Evolutionary conservation across 2,329 filamentous ascomycete species (phyloP), one percentile per base, ranked within the genome.

Genomic region (Lachnellula subtilissima): DNA sequence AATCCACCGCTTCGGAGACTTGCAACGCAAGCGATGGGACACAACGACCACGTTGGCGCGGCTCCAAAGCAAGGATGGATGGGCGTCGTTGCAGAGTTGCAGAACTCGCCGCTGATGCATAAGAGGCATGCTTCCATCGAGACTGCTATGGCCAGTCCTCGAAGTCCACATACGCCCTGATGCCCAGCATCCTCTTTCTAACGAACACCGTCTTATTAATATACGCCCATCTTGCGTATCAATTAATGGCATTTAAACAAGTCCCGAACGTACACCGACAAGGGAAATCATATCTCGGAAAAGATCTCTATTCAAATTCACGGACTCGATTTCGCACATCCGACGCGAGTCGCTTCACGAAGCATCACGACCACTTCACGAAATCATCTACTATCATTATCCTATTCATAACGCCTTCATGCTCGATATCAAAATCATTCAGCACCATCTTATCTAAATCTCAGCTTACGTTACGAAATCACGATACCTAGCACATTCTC

Each of bases 41-140:
- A 81, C 61, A 75, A 74, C 60, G 77, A 81, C 50, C 74, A 74
- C 46, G 71, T 76, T 36, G 73, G 74, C 46, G 71, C 72, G 40
- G 72, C 72, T 19, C 80, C 82, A 51, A 77, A 78, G 53, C 72
- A 73, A 59, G 82, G 82, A 25, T 87, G 84, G 84, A 79, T 80
- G 19, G 82, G 82, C 25, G 83, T 87, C 5, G 80, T 87, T 22
- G 74, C 81, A 53, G 84, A 87, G 64, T 71, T 87, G 50, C 83
- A 86, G 67, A 78, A 72, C 54, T 84, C 81, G 23, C 84, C 83
- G 2, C 69, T 79, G 54, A 77, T 87, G 74, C 81, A 83, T 50
- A 79, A 83, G 64, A 76, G 84, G 15, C 82, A 83, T 65, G 80
- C 81, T n/a, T 84, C 80, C 7, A 81, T 86, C 64, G 84, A 86